Base-by-base conservation (phyloP, 1,139 yeast genomes). In the Kluyveromyces sp. region DNA sequence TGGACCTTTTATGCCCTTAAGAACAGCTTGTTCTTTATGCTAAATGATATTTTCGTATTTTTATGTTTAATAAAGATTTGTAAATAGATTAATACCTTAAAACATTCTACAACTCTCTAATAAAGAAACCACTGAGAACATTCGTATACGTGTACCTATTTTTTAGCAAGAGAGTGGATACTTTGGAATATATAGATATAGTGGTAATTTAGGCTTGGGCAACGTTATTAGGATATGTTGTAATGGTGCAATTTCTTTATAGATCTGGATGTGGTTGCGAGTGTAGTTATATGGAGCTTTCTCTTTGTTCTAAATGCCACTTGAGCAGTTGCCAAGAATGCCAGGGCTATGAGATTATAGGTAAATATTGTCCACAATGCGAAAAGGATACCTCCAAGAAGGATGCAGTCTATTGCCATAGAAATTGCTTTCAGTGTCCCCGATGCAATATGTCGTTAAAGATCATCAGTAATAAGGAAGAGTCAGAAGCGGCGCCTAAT, bases 371-470 rank as follows among this genome's bases (percentile, higher is more conserved):
- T 27, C 47, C 52, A 7, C 46, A 46, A 31, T 49, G 52, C 26
- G 39, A 34, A 7, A 41, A 39, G 34, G 40, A 34, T n/a, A 28
- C 45, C 5, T 41, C 34, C 25, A 34, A 34, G 35, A 33, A 28
- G 21, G 45, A 45, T 29, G 47, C 43, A n/a, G 31, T 40, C 2
- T 29, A 37, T 7, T 49, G 52, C 36, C 25, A 31, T 3, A 37
- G 38, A 27, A 49, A 47, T 34, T 49, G 52, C 43, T 43, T 49
- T 26, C 48, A 49, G 34, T 49, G 52, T 30, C 50, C 50, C 4
- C 34, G 47, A 25, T 49, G 52, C 40, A 36, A 43, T 4, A 39
- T 42, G 33, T 43, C 34, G 5, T 25, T 47, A 4, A 31, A 28
- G 21, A 34, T 47, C 10, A 27, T 45, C 8, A 43, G 44, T 26